Base-by-base conservation (phyloP, 768 basidiomycete species). In the Lactarius deliciosus region DNA sequence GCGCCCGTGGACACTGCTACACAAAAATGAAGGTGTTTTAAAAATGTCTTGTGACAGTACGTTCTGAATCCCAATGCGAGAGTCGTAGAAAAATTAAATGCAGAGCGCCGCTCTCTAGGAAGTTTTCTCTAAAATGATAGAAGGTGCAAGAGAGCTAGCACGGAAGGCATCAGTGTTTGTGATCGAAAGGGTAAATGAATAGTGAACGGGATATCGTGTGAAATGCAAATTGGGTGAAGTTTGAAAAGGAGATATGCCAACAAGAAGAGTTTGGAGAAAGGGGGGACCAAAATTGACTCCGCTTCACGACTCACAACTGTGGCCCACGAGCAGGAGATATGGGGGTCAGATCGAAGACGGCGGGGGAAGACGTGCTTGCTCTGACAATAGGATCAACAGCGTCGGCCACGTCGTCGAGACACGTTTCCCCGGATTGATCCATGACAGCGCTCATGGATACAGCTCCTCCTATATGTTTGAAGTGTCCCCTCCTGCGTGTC, bases 321-420 rank as follows among this genome's bases (percentile, higher is more conserved):
- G 25, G n/a, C n/a, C 41, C 30, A 43, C 16, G 50, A 30, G 32
- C 30, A n/a, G 63, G 63, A 22, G 65, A 63, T 15, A 36, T 40
- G 16, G 62, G 57, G 11, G 53, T 53, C 25, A 66, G 61, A 59
- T 67, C 65, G 47, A 69, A 68, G 40, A 50, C 50, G 22, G 68
- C 68, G n/a, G 68, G 68, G 22, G 68, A 69, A 28, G 68, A 69
- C 30, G 68, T 62, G 65, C 68, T 69, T 58, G 65, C 57, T 28
- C 68, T 61, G 65, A 69, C 50, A 38, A 43, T 60, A n/a, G 61
- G 56, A 30, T 62, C 65, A 9, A 34, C 45, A 30, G 43, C 20
- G 43, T 53, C 40, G 36, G 30, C 65, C 11, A 38, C 45, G 30
- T 53, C 25, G 20, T 57, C 57, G 22, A 25, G 13, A 8, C 38